A percentile compares a stretch with the other conserved stretches of the same genome.
Conservation (phyloP, 2,329 filamentous ascomycete genomes). For the Diaporthe velutina region DNA sequence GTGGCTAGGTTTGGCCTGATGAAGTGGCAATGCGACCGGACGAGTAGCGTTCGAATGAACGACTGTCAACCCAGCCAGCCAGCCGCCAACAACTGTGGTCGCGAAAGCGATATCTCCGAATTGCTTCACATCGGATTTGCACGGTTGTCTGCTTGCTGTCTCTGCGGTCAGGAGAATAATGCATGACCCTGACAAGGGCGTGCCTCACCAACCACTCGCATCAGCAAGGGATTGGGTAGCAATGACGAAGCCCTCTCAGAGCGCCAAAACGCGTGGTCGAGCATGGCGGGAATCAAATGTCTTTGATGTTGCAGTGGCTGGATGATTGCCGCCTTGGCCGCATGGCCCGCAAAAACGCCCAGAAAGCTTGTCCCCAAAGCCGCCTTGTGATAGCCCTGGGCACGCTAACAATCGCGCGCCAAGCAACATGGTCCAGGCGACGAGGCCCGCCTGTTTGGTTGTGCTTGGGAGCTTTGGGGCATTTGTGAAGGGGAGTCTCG, state of each 20-base stretch:
- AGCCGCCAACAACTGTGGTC: neutral
- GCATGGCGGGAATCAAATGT: neutral
- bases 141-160: neutral
- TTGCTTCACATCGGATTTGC: neutral
- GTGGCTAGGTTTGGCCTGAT: slow-evolving; percentile 19
- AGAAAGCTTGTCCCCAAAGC: slow-evolving; percentile 3
- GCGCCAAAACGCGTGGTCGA: neutral
- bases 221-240: neutral
- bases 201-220: neutral
- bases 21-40: neutral
- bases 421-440: neutral
- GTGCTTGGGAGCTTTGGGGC: neutral
- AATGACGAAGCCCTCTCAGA: neutral
- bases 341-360: slow-evolving; percentile 14
- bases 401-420: slow-evolving; percentile 14
- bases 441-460: too few species aligned
- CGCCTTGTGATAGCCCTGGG: slow-evolving; percentile 7
- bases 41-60: neutral
- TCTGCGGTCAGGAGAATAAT: neutral
- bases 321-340: slow-evolving; percentile 8
- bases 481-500: neutral
- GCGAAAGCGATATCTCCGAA: neutral
- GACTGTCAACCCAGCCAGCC: neutral
- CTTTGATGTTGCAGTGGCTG: neutral
- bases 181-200: neutral